phyloP scores from a whole-genome alignment of 2,329 filamentous ascomycete genomes.

The Ophiostoma australiae region DNA sequence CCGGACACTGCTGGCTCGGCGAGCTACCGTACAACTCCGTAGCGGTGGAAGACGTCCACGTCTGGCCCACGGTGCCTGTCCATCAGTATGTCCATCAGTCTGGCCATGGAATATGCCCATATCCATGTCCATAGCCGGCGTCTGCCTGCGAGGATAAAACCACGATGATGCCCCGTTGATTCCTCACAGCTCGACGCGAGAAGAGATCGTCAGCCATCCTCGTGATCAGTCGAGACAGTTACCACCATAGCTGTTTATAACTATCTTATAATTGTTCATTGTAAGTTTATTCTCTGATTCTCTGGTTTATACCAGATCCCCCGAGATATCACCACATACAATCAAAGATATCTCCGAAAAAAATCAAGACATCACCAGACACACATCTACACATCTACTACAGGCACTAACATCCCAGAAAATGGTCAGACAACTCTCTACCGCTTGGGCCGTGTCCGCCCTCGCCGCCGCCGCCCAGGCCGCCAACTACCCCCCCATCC shows the following conservation, averaged over 20 bases:
- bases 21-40: not conserved
- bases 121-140: not conserved
- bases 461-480: constrained; percentile 21
- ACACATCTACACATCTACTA: no score
- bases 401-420: not conserved
- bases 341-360: not conserved
- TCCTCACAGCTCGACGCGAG: not conserved
- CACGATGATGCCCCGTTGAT: constrained; percentile 10
- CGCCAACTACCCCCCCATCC: constrained; percentile 42
- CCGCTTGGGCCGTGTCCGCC: constrained; percentile 22
- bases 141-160: not conserved
- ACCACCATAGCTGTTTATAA: not conserved
- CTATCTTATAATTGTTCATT: not conserved
- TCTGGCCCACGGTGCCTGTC: not conserved
- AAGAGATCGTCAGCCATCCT: not conserved
- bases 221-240: not conserved
- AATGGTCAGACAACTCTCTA: constrained; percentile 23
- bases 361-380: not conserved
- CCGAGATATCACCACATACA: not conserved
- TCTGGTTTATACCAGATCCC: no score
- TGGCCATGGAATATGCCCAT: not conserved
- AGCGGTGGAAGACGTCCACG: not conserved
- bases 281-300: not conserved
- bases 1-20: not conserved
- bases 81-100: not conserved